Evolutionary conservation across 805 yeast genomes (phyloP).

Genomic region (Kodamaea fukazawae): DNA sequence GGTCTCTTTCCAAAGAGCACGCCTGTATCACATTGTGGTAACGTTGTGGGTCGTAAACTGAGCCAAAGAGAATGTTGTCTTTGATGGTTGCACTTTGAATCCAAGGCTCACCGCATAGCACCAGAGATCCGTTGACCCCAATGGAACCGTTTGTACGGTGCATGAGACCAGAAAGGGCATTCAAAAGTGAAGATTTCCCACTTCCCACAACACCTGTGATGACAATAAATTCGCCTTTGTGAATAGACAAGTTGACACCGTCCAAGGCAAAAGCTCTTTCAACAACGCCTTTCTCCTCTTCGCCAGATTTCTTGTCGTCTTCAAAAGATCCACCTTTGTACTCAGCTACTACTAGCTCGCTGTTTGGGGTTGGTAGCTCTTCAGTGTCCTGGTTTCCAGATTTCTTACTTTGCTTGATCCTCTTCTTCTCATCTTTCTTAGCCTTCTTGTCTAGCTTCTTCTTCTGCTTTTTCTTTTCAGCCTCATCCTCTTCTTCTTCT

Average conservation of each 20-base stretch:
- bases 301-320: background rate
- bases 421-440: conserved; percentile 12
- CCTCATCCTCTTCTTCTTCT: conserved; percentile 14
- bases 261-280: conserved; percentile 19
- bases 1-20: conserved; percentile 65
- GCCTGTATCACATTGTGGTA: conserved; percentile 57
- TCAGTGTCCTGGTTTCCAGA: background rate
- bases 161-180: conserved; percentile 74
- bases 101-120: conserved; percentile 73
- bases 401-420: conserved; percentile 21
- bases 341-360: background rate
- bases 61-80: conserved; percentile 75
- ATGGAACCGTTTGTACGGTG: conserved; percentile 51
- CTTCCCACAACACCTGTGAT: conserved; percentile 81
- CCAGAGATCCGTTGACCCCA: conserved; percentile 49
- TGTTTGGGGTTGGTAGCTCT: no score
- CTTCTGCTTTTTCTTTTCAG: background rate
- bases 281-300: no score
- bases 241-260: conserved; percentile 51
- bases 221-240: conserved; percentile 67
- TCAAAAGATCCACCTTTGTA: conserved; percentile 33
- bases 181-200: conserved; percentile 73
- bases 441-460: conserved; percentile 10
- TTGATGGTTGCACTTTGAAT: conserved; percentile 75
- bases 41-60: conserved; percentile 45